Evolutionary conservation across 2,329 filamentous ascomycete species (phyloP).

Genomic region (Sclerotinia minor): DNA sequence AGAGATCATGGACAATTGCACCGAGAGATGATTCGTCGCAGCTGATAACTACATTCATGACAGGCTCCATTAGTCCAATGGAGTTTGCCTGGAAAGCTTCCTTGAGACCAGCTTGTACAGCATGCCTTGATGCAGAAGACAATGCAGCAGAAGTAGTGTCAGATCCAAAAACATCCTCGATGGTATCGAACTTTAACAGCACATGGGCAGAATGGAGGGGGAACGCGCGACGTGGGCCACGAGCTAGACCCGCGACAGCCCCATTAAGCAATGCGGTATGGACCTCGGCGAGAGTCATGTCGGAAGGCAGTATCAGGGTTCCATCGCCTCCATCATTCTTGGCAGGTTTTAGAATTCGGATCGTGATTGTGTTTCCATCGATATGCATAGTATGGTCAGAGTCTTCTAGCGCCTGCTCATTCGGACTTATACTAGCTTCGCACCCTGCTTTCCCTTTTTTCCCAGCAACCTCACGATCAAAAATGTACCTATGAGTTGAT

Average conservation of each 20-base stretch:
- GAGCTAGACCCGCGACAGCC: conserved; percentile 76
- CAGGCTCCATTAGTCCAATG: conserved; percentile 80
- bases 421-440: conserved; percentile 64
- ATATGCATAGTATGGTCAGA: conserved; percentile 50
- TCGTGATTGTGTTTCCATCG: conserved; percentile 70
- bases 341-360: conserved; percentile 46
- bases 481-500: conserved; percentile 58
- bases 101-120: conserved; percentile 68
- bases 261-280: conserved; percentile 69
- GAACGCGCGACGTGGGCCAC: conserved; percentile 78
- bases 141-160: conserved; percentile 67
- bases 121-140: conserved; percentile 66
- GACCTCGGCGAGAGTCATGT: conserved; percentile 52
- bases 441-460: conserved; percentile 78
- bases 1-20: conserved; percentile 78
- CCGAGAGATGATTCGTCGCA: conserved; percentile 82
- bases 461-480: conserved; percentile 78
- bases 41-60: conserved; percentile 86
- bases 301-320: conserved; percentile 51
- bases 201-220: conserved; percentile 77
- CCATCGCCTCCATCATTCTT: conserved; percentile 43
- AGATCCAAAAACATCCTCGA: conserved; percentile 62
- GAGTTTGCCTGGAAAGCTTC: conserved; percentile 55
- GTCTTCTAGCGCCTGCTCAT: conserved; percentile 47
- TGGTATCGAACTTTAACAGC: conserved; percentile 66